Evolutionary conservation across 495 filamentous ascomycete genomes (phyloP), one percentile per base, ranked within the genome.

Genomic region (Pyrenopolyporus hunteri): DNA sequence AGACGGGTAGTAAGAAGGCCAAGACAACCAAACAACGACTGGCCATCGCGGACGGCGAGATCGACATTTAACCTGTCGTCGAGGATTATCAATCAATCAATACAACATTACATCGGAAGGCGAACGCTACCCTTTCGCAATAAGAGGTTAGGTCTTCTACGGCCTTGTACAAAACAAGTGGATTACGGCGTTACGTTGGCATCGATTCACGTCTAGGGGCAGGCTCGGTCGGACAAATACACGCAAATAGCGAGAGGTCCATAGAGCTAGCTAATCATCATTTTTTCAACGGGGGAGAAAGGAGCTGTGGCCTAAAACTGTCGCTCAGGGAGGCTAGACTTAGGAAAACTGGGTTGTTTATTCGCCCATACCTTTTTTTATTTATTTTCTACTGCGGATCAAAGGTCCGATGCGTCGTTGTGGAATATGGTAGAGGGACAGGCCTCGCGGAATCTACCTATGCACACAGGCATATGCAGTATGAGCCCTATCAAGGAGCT

Each of bases 21-120:
- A 96, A 96, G 78, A 95, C 91, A 32, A 86, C 88, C 2, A 93
- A 95, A 74, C 90, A 96, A 75, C 81, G 91, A 61, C 83, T 97
- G 42, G 89, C 89, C 23, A 87, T 96, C 64, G 91, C 92, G 13
- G 92, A 97, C 70, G 92, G 90, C 17, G 83, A 89, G 58, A 74
- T 81, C 16, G 76, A 79, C 26, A 59, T 67, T 17, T 74, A 47
- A 70, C 40, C 42, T 5, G 22, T 44, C 42, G 11, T 25, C 37
- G 13, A 31, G 25, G 22, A 20, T 47, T 14, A 40, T 8, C 14
- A 28, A 9, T 13, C 20, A 13, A 25, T n/a, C 23, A 53, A n/a
- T 31, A 31, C n/a, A n/a, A 29, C 33, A 42, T 42, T 4, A 42
- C 19, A 11, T 42, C 11, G 2, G 37, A 42, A 25, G 32, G 16